Evolutionary conservation across 2,329 filamentous ascomycete genomes (phyloP).

Genomic region (Diplocarpon rosae): DNA sequence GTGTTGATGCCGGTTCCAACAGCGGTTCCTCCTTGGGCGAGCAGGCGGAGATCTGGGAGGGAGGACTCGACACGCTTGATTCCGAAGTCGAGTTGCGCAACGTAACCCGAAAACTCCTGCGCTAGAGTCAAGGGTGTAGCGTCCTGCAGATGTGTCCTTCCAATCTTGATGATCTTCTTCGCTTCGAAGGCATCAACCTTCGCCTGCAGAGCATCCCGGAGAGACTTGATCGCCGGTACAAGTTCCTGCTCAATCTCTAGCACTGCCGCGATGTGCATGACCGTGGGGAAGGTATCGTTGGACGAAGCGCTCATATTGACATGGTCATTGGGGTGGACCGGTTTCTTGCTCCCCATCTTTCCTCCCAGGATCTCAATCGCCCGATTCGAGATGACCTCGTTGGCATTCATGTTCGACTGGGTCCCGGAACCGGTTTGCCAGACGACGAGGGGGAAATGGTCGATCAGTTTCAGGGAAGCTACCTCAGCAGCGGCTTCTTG

Average conservation of each 20-base stretch:
- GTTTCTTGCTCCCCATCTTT: slow-evolving; percentile 91
- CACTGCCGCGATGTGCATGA: slow-evolving; percentile 98
- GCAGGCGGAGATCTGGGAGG: slow-evolving; percentile 72
- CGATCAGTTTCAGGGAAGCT: slow-evolving; percentile 81
- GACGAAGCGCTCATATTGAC: slow-evolving; percentile 99
- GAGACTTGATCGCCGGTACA: slow-evolving; percentile 68
- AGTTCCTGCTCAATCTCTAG: slow-evolving; percentile 83
- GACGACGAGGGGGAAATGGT: slow-evolving; percentile 97
- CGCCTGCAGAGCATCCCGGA: slow-evolving; percentile 73
- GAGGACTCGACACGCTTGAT: slow-evolving; percentile 76
- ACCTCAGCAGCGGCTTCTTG: slow-evolving; percentile 92
- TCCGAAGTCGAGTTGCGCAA: slow-evolving; percentile 84
- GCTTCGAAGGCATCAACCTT: slow-evolving; percentile 82
- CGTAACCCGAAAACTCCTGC: slow-evolving; percentile 97
- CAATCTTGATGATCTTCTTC: slow-evolving; percentile 95
- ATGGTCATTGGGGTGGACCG: slow-evolving; percentile 98
- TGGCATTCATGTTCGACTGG: slow-evolving; percentile 98
- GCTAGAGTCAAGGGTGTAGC: slow-evolving; percentile 90
- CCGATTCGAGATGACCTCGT: slow-evolving; percentile 98
- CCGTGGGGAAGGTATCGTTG: slow-evolving; percentile 98
- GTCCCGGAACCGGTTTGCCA: slow-evolving; percentile 99
- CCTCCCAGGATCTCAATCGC: slow-evolving; percentile 96
- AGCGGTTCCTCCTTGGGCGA: slow-evolving; percentile 92
- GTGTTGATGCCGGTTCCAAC: slow-evolving; percentile 98
- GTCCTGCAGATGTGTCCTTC: slow-evolving; percentile 93